Conservation (phyloP, 306 rosid genomes). For the Quercus alba region DNA sequence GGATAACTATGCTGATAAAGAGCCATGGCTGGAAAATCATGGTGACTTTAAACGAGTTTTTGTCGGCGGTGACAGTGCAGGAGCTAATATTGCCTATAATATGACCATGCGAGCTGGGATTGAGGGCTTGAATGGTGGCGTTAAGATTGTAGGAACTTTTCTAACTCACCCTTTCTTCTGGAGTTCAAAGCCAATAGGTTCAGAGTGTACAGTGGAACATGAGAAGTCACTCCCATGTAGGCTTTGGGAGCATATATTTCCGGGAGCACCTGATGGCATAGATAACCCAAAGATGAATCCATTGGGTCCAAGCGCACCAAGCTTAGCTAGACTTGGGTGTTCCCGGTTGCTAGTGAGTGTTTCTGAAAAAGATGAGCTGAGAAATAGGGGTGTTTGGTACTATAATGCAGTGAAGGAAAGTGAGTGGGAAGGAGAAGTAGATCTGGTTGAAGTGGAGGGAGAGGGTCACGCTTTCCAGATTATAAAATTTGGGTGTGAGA, state of each 20-base stretch:
- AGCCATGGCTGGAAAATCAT: constrained; percentile 32
- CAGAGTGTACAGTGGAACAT: constrained; percentile 19
- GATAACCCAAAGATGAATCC: constrained; percentile 51
- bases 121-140: constrained; percentile 25
- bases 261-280: constrained; percentile 32
- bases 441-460: constrained; percentile 31
- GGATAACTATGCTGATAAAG: not conserved
- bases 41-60: constrained; percentile 38
- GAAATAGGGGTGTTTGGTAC: constrained; percentile 44
- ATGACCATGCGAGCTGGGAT: constrained; percentile 23
- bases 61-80: constrained; percentile 43
- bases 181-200: constrained; percentile 36
- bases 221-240: constrained; percentile 10
- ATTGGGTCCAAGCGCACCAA: constrained; percentile 26
- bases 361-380: constrained; percentile 37
- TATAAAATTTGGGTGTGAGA: constrained; percentile 26
- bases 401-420: constrained; percentile 38
- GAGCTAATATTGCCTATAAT: constrained; percentile 37
- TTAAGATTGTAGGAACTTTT: constrained; percentile 26
- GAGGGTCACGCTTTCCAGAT: constrained; percentile 49
- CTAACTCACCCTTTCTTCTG: constrained; percentile 36
- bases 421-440: constrained; percentile 46
- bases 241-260: constrained; percentile 36
- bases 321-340: constrained; percentile 34
- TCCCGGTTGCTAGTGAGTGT: constrained; percentile 32